A percentile compares a stretch with the other conserved stretches of the same genome.
phyloP scores from a whole-genome alignment of 2,329 filamentous ascomycete genomes.

The Aspergillus latus region DNA sequence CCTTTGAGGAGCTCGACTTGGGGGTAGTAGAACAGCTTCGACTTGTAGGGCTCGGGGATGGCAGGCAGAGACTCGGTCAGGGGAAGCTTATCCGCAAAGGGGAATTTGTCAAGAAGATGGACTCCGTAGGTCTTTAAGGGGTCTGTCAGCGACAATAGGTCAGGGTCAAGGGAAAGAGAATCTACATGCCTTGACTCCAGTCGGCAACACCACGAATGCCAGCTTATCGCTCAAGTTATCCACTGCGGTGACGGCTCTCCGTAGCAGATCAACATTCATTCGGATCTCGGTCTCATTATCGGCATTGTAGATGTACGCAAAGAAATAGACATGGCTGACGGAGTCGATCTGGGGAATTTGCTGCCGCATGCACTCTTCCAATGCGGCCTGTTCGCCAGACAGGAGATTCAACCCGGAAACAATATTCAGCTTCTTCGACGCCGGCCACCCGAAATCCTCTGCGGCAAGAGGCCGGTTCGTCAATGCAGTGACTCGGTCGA shows the following conservation, averaged over 20 bases:
- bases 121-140: conserved; percentile 28
- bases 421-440: conserved; percentile 28
- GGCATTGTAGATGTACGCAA: conserved; percentile 8
- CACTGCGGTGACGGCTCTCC: conserved; percentile 21
- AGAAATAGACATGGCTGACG: conserved; percentile 1
- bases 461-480: conserved; percentile 41
- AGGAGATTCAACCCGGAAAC: conserved; percentile 37
- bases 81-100: conserved; percentile 23
- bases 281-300: conserved; percentile 17
- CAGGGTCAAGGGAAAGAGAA: too few species aligned
- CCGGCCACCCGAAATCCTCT: conserved; percentile 39
- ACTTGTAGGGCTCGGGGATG: conserved; percentile 23
- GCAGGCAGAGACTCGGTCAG: conserved; percentile 28
- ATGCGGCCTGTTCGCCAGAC: not conserved
- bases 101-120: conserved; percentile 31
- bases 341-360: not conserved
- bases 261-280: conserved; percentile 24
- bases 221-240: conserved; percentile 25
- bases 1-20: conserved; percentile 28
- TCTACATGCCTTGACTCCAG: conserved; percentile 25
- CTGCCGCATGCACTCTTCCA: not conserved
- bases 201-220: conserved; percentile 27
- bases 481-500: conserved; percentile 42
- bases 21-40: conserved; percentile 31
- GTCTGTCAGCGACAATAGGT: not conserved